These are phyloP conservation scores for Ophiocordyceps sinensis DNA, from an alignment of 2,329 filamentous ascomycete genomes.

Conservation along the genomic window DNA sequence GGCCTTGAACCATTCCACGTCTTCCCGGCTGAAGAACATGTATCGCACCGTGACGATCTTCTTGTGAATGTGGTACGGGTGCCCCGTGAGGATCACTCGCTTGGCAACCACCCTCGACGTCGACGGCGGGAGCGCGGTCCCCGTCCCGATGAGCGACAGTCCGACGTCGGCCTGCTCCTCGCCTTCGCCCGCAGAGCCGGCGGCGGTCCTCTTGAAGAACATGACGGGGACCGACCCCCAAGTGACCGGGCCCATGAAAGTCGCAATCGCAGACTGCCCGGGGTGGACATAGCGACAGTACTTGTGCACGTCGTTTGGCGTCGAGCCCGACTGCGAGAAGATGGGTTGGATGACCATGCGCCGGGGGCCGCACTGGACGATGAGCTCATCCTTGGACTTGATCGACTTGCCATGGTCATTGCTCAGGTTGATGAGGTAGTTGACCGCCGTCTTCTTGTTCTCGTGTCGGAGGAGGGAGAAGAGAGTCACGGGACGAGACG, in stretches of 20 bases:
- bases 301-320: slow-evolving; percentile 94
- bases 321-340: slow-evolving; percentile 79
- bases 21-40: slow-evolving; percentile 98
- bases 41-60: slow-evolving; percentile 92
- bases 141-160: slow-evolving; percentile 68
- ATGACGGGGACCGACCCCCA: slow-evolving; percentile 88
- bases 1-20: slow-evolving; percentile 96
- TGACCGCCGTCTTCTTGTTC: slow-evolving; percentile 81
- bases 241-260: slow-evolving; percentile 77
- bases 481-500: slow-evolving; percentile 47
- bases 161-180: slow-evolving; percentile 30
- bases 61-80: slow-evolving; percentile 98
- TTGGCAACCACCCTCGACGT: slow-evolving; percentile 78
- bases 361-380: slow-evolving; percentile 81
- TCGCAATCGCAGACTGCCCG: slow-evolving; percentile 75
- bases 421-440: slow-evolving; percentile 77
- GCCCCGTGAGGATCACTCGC: slow-evolving; percentile 82
- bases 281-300: slow-evolving; percentile 87
- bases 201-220: slow-evolving; percentile 57
- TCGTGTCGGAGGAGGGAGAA: slow-evolving; percentile 89
- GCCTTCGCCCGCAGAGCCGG: slow-evolving; percentile 26
- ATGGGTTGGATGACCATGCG: slow-evolving; percentile 79
- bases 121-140: slow-evolving; percentile 68
- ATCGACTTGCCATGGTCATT: slow-evolving; percentile 62
- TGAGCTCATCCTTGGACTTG: slow-evolving; percentile 82